Evolutionary conservation across 345 rosid genomes (phyloP).

Genomic region (Acer yangbiense): DNA sequence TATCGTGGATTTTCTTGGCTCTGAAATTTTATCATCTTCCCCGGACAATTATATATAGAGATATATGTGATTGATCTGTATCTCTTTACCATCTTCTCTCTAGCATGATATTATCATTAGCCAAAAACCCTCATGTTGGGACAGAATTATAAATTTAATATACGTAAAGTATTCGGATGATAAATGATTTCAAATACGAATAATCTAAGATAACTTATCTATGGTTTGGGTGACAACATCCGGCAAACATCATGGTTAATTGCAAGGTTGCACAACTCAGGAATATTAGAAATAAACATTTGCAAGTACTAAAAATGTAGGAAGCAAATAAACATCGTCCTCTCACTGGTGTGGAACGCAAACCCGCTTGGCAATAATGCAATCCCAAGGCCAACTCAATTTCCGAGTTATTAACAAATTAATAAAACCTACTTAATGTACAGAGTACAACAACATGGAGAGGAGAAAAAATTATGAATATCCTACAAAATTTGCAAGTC

Average conservation of each 20-base stretch:
- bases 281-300: no score
- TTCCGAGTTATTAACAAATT: constrained; percentile 14
- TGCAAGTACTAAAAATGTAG: neutral
- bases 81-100: neutral
- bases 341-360: no score
- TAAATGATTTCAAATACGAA: neutral
- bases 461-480: neutral
- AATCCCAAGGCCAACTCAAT: neutral
- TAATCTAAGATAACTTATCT: neutral
- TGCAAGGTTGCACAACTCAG: neutral
- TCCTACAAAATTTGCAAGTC: constrained; percentile 29
- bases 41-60: no score
- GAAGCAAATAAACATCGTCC: neutral
- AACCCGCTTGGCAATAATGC: neutral
- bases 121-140: neutral
- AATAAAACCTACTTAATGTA: constrained; percentile 26
- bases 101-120: neutral
- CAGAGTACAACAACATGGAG: constrained; percentile 23
- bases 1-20: neutral
- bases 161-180: neutral
- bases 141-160: neutral
- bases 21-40: neutral
- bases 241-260: no score
- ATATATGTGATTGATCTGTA: neutral
- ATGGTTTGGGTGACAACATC: no score